phyloP scores from a whole-genome alignment of 108 stramenopile species.

The Craspedostauros australis region DNA sequence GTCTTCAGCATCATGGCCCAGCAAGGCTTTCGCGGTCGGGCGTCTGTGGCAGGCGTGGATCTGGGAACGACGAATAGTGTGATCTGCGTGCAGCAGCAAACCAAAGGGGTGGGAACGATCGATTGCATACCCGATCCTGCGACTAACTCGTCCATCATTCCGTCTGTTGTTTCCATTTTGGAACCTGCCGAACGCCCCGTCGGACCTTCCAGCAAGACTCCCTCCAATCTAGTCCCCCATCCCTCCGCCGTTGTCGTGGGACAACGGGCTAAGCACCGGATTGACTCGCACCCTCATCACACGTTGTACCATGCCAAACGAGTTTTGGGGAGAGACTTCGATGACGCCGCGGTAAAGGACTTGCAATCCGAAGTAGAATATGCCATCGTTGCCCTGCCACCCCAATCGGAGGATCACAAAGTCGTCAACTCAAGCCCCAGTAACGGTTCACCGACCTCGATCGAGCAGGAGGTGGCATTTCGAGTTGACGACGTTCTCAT shows the following conservation, averaged over 20 bases:
- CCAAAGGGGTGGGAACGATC: conserved; percentile 72
- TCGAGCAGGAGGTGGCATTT: conserved; percentile 12
- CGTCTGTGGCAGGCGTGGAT: conserved; percentile 80
- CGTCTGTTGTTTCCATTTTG: conserved; percentile 82
- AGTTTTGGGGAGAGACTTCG: conserved; percentile 50
- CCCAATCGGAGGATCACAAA: conserved; percentile 10
- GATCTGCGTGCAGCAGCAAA: conserved; percentile 71
- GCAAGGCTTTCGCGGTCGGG: conserved; percentile 78
- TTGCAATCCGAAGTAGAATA: conserved; percentile 72
- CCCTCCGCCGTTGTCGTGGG: conserved; percentile 71
- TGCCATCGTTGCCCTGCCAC: conserved; percentile 22
- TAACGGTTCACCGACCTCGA: not conserved
- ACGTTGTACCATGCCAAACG: conserved; percentile 86
- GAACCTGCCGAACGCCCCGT: conserved; percentile 44
- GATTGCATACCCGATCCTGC: conserved; percentile 73
- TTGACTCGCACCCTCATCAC: conserved; percentile 77
- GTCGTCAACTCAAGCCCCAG: not conserved
- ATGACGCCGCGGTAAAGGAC: conserved; percentile 45
- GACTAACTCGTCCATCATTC: conserved; percentile 61
- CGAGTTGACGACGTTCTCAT: conserved; percentile 28
- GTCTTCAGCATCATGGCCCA: conserved; percentile 66
- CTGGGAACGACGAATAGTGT: conserved; percentile 85
- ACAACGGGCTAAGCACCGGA: conserved; percentile 59
- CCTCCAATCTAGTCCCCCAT: conserved; percentile 47
- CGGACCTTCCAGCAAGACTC: conserved; percentile 12